Percentiles rank a stretch among this genome's conserved stretches.
phyloP scores from a whole-genome alignment of 495 filamentous ascomycete species.

The Cryomyces antarcticus region DNA sequence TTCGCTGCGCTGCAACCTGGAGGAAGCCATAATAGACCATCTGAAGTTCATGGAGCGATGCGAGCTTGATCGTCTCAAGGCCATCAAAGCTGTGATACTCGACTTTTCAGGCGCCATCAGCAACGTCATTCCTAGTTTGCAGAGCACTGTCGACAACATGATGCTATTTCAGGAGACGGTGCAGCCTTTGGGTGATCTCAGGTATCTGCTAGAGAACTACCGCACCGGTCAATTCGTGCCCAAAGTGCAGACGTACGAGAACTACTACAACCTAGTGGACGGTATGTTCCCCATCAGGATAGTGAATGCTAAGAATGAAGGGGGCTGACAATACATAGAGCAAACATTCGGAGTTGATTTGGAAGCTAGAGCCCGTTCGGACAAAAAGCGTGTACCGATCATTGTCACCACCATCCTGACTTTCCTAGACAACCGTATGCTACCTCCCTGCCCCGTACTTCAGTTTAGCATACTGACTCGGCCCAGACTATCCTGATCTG shows the following conservation, averaged over 20 bases:
- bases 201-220: slow-evolving; percentile 96
- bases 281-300: slow-evolving; percentile 19
- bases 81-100: slow-evolving; percentile 90
- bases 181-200: slow-evolving; percentile 72
- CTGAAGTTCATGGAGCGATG: slow-evolving; percentile 95
- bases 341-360: slow-evolving; percentile 96
- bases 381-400: slow-evolving; percentile 85
- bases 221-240: slow-evolving; percentile 83
- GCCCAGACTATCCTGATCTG: slow-evolving; percentile 71
- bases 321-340: slow-evolving; percentile 25
- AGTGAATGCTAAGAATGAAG: slow-evolving; percentile 8
- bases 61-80: slow-evolving; percentile 86
- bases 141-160: slow-evolving; percentile 93
- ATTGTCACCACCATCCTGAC: slow-evolving; percentile 84
- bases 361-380: slow-evolving; percentile 77
- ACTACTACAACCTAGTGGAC: slow-evolving; percentile 96
- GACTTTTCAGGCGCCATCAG: slow-evolving; percentile 96
- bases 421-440: slow-evolving; percentile 70
- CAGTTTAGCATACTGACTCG: slow-evolving; percentile 5
- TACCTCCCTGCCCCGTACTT: background rate
- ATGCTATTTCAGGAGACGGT: slow-evolving; percentile 98
- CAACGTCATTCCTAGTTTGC: slow-evolving; percentile 91
- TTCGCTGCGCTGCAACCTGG: slow-evolving; percentile 72
- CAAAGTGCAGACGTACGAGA: slow-evolving; percentile 86
- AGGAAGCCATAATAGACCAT: slow-evolving; percentile 84